Base-by-base conservation (phyloP, 306 rosid species). In the Cicer yamashitae region DNA sequence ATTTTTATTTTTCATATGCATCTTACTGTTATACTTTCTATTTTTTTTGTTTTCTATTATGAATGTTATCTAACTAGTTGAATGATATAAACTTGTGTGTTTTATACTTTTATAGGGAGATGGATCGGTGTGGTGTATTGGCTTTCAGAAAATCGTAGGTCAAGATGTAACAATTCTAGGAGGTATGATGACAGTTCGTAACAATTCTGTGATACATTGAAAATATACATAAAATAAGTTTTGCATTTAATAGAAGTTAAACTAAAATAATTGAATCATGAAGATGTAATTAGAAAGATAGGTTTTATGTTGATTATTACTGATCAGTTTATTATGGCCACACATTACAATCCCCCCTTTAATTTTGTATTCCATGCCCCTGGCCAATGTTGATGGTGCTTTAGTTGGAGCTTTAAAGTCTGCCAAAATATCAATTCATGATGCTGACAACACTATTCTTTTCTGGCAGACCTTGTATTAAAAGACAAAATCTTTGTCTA, bases 401-500 rank as follows among this genome's bases (percentile, higher is more conserved):
- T 6, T 12, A 47, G 52, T 47, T 12, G 7, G 15, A n/a, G n/a
- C 5, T 47, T 12, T 4, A 47, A 47, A 38, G 8, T 18, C 12
- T 56, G 48, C 8, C 53, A 8, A 43, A 30, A 46, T 51, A 65
- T 65, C 60, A 48, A 48, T 59, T 59, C 6, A 66, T 77, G 45
- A 66, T 61, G 11, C 54, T 82, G n/a, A 80, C 59, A 74, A 39
- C 54, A 37, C 22, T 11, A 10, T 40, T 38, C 37, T 73, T 65
- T 76, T 76, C 74, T 53, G 67, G 72, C 96, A 94, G 99, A 94
- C 81, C 93, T 94, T 65, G 93, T 92, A 67, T 80, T 94, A 4
- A 94, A 92, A 78, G 97, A 94, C 87, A 88, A 86, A 84, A 90
- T 92, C 30, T 78, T 94, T 43, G 90, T 94, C 60, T 94, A 94